Evolutionary conservation across 2,329 filamentous ascomycete species (phyloP), one percentile per base, ranked within the genome.

Genomic region (Phyllosticta paracitricarpa): DNA sequence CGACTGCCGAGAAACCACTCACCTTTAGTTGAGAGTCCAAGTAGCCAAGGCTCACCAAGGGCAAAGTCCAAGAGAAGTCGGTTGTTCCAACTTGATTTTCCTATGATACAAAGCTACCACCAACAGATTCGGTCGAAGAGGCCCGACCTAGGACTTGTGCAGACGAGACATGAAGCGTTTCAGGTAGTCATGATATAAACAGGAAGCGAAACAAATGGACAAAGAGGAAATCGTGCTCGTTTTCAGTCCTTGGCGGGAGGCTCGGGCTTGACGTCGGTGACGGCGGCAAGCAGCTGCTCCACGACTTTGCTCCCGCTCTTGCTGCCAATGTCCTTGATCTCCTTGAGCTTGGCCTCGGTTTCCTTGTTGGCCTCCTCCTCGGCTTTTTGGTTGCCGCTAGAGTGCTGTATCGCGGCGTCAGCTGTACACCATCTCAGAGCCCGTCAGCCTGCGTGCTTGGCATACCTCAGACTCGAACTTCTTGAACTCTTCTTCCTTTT

Each of bases 401-500:
- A 88, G 79, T 99, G 93, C 93, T 97, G 68, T 67, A 35, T 33
- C 40, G 40, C 40, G n/a, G 4, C n/a, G 24, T 54, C 28, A 54
- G 53, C n/a, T 17, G 24, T 54, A 26, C 25, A 26, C 28, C 25
- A 14, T 33, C 10, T 33, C n/a, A 14, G 3, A 19, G 25, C 12
- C 4, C 22, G 53, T 56, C 48, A 61, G 56, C 17, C 51, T 7
- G 28, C 19, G 54, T 52, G 30, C 51, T 48, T 54, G 58, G 66
- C 68, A 70, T 71, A 88, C 85, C 83, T 89, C 83, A 65, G 90
- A 83, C 81, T 97, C 91, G 71, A 96, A 97, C 73, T 89, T 88
- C 82, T 94, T 93, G 81, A 91, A 97, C 77, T 97, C 93, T 40
- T 89, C 84, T 72, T 99, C 94, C 81, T 97, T 99, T 69, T 87